Conservation (phyloP, 2,329 filamentous ascomycete species). For the Pseudopyricularia cyperi region DNA sequence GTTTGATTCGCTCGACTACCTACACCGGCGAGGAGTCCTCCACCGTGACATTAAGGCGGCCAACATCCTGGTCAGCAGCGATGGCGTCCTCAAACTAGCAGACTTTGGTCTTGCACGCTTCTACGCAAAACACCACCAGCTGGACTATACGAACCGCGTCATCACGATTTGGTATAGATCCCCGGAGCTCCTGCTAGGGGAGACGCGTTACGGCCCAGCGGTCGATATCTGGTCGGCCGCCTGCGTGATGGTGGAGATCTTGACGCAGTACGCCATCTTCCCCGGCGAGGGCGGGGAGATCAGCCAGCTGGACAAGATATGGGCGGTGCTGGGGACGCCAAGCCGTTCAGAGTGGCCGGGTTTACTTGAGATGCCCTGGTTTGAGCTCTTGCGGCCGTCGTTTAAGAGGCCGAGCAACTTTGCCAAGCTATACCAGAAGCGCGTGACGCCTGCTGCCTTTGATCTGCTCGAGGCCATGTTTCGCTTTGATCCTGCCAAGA, state of each 20-base stretch:
- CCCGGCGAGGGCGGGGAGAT: constrained; percentile 93
- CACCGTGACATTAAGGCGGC: constrained; percentile 98
- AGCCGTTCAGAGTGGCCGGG: constrained; percentile 76
- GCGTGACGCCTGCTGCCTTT: constrained; percentile 67
- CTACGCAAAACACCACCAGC: constrained; percentile 80
- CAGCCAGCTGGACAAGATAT: constrained; percentile 94
- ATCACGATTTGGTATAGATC: constrained; percentile 98
- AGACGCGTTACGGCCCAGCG: constrained; percentile 79
- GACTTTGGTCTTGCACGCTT: constrained; percentile 95
- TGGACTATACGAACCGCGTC: constrained; percentile 96
- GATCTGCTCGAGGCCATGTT: constrained; percentile 78
- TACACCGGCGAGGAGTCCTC: constrained; percentile 84
- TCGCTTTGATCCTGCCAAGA: constrained; percentile 70
- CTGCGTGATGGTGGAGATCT: constrained; percentile 93
- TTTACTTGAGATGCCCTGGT: constrained; percentile 92
- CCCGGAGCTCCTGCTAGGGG: constrained; percentile 78
- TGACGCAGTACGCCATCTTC: constrained; percentile 86
- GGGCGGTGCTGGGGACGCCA: constrained; percentile 79
- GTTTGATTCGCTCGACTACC: constrained; percentile 86
- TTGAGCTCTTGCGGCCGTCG: constrained; percentile 73
- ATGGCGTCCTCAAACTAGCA: constrained; percentile 79
- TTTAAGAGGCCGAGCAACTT: constrained; percentile 64
- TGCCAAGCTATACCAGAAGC: constrained; percentile 67
- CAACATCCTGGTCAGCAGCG: constrained; percentile 87
- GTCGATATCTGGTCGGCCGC: constrained; percentile 97